These are phyloP conservation scores for Lachancea sp. DNA, from an alignment of 805 yeast genomes.

Conservation along the genomic window DNA sequence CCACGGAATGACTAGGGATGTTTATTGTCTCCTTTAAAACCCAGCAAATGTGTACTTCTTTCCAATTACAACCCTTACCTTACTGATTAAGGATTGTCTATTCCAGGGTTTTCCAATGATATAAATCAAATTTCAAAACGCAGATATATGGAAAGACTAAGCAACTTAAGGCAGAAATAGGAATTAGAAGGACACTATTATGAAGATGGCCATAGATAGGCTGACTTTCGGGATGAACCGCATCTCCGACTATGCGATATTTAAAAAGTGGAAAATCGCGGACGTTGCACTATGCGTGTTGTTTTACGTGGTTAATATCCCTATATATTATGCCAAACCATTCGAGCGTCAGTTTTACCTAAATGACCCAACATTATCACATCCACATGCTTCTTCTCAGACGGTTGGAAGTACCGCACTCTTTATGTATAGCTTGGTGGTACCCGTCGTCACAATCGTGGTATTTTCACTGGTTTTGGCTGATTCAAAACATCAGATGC, in stretches of 20 bases:
- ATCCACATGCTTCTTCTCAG: conserved; percentile 73
- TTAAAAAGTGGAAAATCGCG: conserved; percentile 37
- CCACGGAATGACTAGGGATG: too few relatives aligned
- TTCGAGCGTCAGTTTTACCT: conserved; percentile 73
- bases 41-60: too few relatives aligned
- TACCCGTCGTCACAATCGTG: conserved; percentile 43
- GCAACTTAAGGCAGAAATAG: not conserved
- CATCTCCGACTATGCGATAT: conserved; percentile 15
- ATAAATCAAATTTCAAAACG: not conserved
- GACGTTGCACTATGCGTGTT: conserved; percentile 33
- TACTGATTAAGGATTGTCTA: too few relatives aligned
- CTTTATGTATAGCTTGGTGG: conserved; percentile 44
- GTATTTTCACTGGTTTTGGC: conserved; percentile 30
- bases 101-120: too few relatives aligned
- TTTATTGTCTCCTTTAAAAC: too few relatives aligned
- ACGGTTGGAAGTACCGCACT: conserved; percentile 56
- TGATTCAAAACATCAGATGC: conserved; percentile 46
- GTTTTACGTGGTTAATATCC: conserved; percentile 29
- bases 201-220: conserved; percentile 21
- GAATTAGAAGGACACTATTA: not conserved
- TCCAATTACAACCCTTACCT: too few relatives aligned
- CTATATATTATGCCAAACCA: conserved; percentile 42
- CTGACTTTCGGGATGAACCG: conserved; percentile 18
- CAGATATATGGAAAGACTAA: not conserved
- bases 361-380: conserved; percentile 69